Evolutionary conservation across 2,329 filamentous ascomycete genomes (phyloP).

Genomic region (Sporothrix variecibatus): DNA sequence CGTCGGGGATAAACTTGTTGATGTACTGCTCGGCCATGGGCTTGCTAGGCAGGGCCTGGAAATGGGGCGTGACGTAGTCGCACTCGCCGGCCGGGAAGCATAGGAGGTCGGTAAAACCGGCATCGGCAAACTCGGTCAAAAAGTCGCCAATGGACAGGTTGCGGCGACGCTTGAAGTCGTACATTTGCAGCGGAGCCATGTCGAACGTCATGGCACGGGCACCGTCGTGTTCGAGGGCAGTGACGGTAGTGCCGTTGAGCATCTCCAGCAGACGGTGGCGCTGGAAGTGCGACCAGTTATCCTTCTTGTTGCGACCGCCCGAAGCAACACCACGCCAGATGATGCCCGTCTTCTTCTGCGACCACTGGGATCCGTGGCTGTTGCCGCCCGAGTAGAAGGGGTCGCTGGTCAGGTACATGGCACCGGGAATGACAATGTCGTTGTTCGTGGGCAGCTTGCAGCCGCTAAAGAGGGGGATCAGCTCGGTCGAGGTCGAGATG

Average conservation of each 20-base stretch:
- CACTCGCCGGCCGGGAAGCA: constrained; percentile 44
- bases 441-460: constrained; percentile 62
- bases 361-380: constrained; percentile 59
- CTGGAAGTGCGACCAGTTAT: constrained; percentile 69
- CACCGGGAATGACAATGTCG: constrained; percentile 62
- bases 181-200: constrained; percentile 46
- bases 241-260: constrained; percentile 64
- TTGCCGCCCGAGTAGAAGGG: constrained; percentile 60
- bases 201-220: constrained; percentile 51
- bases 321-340: constrained; percentile 68
- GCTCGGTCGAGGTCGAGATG: constrained; percentile 51
- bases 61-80: constrained; percentile 44
- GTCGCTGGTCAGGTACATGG: constrained; percentile 63
- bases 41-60: constrained; percentile 38
- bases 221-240: constrained; percentile 46
- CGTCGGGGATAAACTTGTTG: constrained; percentile 69
- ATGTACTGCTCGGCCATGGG: constrained; percentile 52
- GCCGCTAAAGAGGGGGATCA: constrained; percentile 61
- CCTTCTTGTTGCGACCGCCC: constrained; percentile 53
- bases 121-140: constrained; percentile 45
- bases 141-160: constrained; percentile 45
- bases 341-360: constrained; percentile 55
- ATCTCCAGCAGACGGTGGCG: constrained; percentile 71
- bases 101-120: constrained; percentile 47
- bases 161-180: constrained; percentile 45